phyloP scores from a whole-genome alignment of 306 rosid species.

The Luffa aegyptiaca region DNA sequence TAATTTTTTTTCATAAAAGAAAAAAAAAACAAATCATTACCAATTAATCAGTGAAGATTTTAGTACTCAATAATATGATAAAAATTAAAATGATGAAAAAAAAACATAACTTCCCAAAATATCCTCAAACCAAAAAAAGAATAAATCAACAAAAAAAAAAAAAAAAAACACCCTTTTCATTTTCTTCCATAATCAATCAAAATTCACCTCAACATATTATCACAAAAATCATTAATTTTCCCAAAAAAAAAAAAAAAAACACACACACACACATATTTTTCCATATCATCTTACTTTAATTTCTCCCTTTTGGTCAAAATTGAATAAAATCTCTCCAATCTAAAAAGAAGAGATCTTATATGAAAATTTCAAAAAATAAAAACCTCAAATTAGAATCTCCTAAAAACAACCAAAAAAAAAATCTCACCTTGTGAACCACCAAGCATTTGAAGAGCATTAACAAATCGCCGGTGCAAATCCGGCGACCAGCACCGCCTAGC shows the following conservation, averaged over 20 bases:
- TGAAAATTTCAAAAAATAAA: not conserved
- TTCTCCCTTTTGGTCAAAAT: not conserved
- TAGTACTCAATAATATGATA: not conserved
- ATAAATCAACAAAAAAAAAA: not conserved
- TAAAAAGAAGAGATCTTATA: not conserved
- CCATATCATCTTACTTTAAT: not conserved
- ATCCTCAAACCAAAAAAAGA: not conserved
- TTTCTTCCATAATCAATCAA: not conserved
- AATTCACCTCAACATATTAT: not conserved
- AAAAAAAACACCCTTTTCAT: not conserved
- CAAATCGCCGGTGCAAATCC: conserved; percentile 87
- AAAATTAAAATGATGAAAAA: not conserved
- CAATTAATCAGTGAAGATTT: not conserved
- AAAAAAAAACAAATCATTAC: not conserved
- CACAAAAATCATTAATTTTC: not conserved
- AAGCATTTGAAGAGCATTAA: conserved; percentile 95
- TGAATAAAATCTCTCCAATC: not conserved
- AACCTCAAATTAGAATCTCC: not conserved
- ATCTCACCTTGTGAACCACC: conserved; percentile 95
- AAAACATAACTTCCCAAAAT: not conserved
- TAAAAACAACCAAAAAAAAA: not conserved
- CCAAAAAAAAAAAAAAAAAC: not conserved
- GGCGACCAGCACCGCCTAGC: conserved; percentile 99
- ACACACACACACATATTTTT: not conserved
- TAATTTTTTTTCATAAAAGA: not conserved